phyloP scores from a whole-genome alignment of 495 filamentous ascomycete species.

The Rhizodiscina lignyota region DNA sequence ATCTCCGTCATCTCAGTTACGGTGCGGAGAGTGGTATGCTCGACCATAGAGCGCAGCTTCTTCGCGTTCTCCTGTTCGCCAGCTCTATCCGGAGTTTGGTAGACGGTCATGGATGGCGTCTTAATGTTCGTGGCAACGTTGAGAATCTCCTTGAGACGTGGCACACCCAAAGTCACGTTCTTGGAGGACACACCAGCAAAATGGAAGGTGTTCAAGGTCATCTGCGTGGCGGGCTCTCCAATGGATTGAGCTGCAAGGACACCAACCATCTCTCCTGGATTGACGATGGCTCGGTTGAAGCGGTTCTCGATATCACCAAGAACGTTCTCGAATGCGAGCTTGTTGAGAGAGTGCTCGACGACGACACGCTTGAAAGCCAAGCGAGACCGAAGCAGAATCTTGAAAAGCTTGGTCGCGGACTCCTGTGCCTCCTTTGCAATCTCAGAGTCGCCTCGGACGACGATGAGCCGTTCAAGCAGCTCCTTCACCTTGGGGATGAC shows the following conservation, averaged over 20 bases:
- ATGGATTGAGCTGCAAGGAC: constrained; percentile 96
- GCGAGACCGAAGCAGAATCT: constrained; percentile 74
- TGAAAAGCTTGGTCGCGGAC: constrained; percentile 78
- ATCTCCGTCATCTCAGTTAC: constrained; percentile 87
- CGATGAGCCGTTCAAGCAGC: constrained; percentile 56
- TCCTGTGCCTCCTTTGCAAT: constrained; percentile 76
- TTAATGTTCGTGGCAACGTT: constrained; percentile 97
- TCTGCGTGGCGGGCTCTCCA: constrained; percentile 96
- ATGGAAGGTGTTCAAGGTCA: constrained; percentile 99
- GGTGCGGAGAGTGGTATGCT: constrained; percentile 87
- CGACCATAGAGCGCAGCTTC: constrained; percentile 66
- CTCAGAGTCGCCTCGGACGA: constrained; percentile 69
- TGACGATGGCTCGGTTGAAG: constrained; percentile 64
- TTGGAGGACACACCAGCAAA: constrained; percentile 99
- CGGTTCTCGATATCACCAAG: constrained; percentile 79
- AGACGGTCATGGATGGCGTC: constrained; percentile 95
- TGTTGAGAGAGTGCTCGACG: constrained; percentile 67
- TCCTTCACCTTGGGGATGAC: constrained; percentile 69
- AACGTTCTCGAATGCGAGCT: constrained; percentile 82
- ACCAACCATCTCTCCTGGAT: constrained; percentile 95
- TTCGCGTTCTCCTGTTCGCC: constrained; percentile 68
- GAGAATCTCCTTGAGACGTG: constrained; percentile 96
- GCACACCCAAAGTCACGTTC: constrained; percentile 98
- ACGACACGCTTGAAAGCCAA: constrained; percentile 86
- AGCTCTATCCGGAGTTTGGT: constrained; percentile 40